Evolutionary conservation across 345 rosid species (phyloP).

Genomic region (Gossypium arboreum): DNA sequence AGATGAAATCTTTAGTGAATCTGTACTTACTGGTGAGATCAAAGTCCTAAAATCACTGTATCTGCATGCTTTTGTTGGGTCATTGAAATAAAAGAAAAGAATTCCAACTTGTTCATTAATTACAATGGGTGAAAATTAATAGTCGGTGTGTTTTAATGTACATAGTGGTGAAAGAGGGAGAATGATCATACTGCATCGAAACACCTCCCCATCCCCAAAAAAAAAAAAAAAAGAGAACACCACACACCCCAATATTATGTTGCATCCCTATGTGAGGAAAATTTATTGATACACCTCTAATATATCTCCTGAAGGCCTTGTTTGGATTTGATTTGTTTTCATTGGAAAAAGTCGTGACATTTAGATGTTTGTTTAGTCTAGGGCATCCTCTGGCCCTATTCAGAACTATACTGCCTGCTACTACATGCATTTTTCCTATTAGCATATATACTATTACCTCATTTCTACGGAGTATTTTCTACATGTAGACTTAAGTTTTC

Average conservation of each 20-base stretch:
- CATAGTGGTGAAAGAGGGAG: neutral
- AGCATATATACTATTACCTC: neutral
- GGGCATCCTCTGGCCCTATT: neutral
- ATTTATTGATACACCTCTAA: neutral
- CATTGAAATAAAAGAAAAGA: neutral
- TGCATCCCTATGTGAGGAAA: neutral
- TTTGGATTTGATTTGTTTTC: neutral
- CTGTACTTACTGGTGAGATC: conserved; percentile 70
- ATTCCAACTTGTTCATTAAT: neutral
- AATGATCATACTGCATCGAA: neutral
- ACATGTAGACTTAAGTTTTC: neutral
- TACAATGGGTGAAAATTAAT: neutral
- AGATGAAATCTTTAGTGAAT: conserved; percentile 63
- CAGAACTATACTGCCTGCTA: neutral
- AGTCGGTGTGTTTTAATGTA: neutral
- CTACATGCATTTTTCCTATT: neutral
- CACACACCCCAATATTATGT: neutral
- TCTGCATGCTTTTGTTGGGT: conserved; percentile 11
- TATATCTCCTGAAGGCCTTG: neutral
- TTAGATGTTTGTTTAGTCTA: neutral
- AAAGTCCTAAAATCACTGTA: conserved; percentile 15
- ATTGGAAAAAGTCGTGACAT: neutral
- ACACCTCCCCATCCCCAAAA: neutral
- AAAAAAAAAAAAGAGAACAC: too few relatives aligned
- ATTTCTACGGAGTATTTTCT: neutral